These are phyloP conservation scores for Heteromeles arbutifolia DNA, from an alignment of 306 rosid genomes.

Conservation along the genomic window DNA sequence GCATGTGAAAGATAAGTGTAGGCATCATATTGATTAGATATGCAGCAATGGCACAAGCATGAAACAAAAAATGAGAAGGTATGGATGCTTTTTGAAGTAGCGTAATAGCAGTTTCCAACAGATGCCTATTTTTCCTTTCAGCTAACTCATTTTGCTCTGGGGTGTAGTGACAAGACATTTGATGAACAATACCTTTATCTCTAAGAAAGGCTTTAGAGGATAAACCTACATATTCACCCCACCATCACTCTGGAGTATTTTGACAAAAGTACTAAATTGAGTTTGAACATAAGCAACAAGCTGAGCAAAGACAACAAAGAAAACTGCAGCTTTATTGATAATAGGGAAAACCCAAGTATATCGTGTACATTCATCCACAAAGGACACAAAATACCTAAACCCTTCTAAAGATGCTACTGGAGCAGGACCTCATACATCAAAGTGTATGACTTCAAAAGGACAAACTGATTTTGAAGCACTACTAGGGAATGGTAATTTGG, in stretches of 20 bases:
- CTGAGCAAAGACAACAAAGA: too few species aligned
- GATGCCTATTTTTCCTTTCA: background rate
- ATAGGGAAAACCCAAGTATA: background rate
- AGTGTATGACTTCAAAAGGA: background rate
- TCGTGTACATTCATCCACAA: background rate
- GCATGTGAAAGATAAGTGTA: background rate
- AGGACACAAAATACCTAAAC: background rate
- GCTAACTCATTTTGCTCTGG: background rate
- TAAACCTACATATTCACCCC: too few species aligned
- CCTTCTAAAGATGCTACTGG: background rate
- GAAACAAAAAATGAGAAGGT: background rate
- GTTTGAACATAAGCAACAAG: background rate
- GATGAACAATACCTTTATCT: background rate
- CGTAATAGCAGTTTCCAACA: background rate
- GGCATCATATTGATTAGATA: background rate
- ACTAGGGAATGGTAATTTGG: background rate
- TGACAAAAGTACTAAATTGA: accelerated
- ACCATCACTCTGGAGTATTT: too few species aligned
- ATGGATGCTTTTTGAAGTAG: background rate
- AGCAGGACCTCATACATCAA: background rate
- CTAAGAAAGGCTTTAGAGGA: too few species aligned
- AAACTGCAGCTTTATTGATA: background rate
- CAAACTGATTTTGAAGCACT: background rate
- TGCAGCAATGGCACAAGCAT: background rate
- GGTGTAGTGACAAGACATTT: background rate